Evolutionary conservation across 257 asterid genomes (phyloP).

Genomic region (Solanum virginianum): DNA sequence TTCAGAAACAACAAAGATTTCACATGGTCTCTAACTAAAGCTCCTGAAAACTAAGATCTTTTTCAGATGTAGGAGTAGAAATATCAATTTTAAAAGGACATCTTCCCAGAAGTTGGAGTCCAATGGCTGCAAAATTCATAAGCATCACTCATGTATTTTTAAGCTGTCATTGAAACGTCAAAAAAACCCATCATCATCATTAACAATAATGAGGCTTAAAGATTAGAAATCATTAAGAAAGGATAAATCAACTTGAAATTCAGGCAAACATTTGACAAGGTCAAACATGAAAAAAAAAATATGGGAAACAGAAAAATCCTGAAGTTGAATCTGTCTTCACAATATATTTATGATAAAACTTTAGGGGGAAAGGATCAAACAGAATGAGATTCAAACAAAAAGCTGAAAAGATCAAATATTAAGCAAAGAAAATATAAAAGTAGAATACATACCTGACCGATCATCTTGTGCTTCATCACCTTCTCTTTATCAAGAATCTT

Average conservation of each 20-base stretch:
- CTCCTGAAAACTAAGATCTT: not conserved
- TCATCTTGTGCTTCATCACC: constrained; percentile 87
- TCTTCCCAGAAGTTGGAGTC: not conserved
- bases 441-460: constrained; percentile 47
- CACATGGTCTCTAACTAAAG: not conserved
- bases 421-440: not conserved
- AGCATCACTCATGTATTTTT: not conserved
- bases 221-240: not conserved
- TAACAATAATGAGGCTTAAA: not conserved
- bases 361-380: not conserved
- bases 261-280: not conserved
- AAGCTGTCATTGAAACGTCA: not conserved
- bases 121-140: not conserved
- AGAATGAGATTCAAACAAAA: not conserved
- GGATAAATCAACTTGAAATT: not conserved
- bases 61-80: not conserved
- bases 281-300: not conserved
- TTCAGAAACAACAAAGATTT: not conserved
- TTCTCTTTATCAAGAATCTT: constrained; percentile 94
- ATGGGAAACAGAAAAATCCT: not conserved
- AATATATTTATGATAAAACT: not conserved
- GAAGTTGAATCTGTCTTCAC: not conserved
- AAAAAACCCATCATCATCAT: not conserved
- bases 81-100: not conserved
- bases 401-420: not conserved